These are phyloP conservation scores for Curvularia sp. DNA, from an alignment of 2,329 filamentous ascomycete genomes.

Conservation along the genomic window DNA sequence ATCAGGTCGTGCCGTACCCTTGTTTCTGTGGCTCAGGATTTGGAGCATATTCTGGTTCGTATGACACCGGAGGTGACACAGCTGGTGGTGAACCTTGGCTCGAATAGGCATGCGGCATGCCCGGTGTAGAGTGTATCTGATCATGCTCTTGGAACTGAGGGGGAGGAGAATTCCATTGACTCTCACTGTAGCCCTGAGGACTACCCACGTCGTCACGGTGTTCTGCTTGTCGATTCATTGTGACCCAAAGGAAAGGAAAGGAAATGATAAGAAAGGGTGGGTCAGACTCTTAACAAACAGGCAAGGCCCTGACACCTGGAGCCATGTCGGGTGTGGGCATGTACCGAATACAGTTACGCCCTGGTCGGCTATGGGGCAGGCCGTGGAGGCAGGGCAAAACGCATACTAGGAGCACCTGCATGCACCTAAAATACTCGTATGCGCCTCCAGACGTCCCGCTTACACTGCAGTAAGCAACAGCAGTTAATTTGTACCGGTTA, in stretches of 20 bases:
- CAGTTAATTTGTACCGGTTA: slow-evolving; percentile 16
- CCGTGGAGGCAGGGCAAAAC: slow-evolving; percentile 22
- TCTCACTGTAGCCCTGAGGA: slow-evolving; percentile 19
- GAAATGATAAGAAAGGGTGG: slow-evolving; percentile 12
- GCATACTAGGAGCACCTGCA: slow-evolving; percentile 16
- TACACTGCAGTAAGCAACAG: slow-evolving; percentile 25
- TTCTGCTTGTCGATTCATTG: slow-evolving; percentile 27
- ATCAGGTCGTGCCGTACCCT: slow-evolving; percentile 20
- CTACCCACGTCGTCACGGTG: slow-evolving; percentile 23
- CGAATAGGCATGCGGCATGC: slow-evolving; percentile 13
- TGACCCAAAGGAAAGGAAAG: slow-evolving; percentile 11
- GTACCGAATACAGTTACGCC: slow-evolving; percentile 21
- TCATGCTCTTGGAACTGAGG: slow-evolving; percentile 32
- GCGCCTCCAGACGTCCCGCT: slow-evolving; percentile 15
- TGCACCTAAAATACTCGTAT: slow-evolving; percentile 17
- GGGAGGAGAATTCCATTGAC: slow-evolving; percentile 33
- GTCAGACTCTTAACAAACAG: slow-evolving; percentile 18
- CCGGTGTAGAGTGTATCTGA: slow-evolving; percentile 21
- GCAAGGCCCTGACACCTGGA: slow-evolving; percentile 2
- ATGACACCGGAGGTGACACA: slow-evolving; percentile 25
- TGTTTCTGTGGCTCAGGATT: slow-evolving; percentile 14
- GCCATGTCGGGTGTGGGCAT: slow-evolving; percentile 14
- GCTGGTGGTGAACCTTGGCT: slow-evolving; percentile 25
- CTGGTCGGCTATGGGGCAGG: slow-evolving; percentile 9
- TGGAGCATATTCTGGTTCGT: slow-evolving; percentile 23